phyloP scores from a whole-genome alignment of 768 basidiomycete species.

The Agrocybe chaxingu region DNA sequence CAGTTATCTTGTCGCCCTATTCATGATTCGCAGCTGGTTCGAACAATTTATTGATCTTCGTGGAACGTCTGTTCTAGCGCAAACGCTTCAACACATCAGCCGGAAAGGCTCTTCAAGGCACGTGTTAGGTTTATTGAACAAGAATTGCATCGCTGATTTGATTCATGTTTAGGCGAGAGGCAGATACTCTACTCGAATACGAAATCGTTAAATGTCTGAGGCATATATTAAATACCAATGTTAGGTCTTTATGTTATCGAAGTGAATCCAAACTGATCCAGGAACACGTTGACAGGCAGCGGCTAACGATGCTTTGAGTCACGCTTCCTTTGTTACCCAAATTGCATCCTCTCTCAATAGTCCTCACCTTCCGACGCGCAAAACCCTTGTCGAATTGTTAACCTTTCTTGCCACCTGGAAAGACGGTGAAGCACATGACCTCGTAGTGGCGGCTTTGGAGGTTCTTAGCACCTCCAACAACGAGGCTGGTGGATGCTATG shows the following conservation, averaged over 20 bases:
- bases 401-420: conserved; percentile 69
- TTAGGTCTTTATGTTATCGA: conserved; percentile 11
- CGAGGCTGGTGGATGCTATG: conserved; percentile 61
- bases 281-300: conserved; percentile 44
- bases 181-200: conserved; percentile 74
- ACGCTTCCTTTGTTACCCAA: conserved; percentile 71
- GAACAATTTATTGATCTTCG: conserved; percentile 68
- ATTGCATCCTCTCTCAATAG: conserved; percentile 82
- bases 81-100: conserved; percentile 72
- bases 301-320: conserved; percentile 69
- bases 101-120: conserved; percentile 66
- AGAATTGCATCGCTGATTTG: background rate
- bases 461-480: conserved; percentile 67
- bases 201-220: conserved; percentile 88
- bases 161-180: conserved; percentile 43
- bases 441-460: conserved; percentile 76
- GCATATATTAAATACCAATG: conserved; percentile 65
- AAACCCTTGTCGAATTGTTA: conserved; percentile 76
- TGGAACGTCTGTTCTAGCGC: conserved; percentile 83
- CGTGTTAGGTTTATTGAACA: conserved; percentile 11
- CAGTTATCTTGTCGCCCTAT: background rate
- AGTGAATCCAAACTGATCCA: background rate
- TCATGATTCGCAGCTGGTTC: conserved; percentile 63
- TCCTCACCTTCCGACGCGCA: conserved; percentile 74
- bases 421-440: conserved; percentile 52